These are phyloP conservation scores for Raddia guianensis DNA, from an alignment of 176 grass and related monocot species.

Conservation along the genomic window DNA sequence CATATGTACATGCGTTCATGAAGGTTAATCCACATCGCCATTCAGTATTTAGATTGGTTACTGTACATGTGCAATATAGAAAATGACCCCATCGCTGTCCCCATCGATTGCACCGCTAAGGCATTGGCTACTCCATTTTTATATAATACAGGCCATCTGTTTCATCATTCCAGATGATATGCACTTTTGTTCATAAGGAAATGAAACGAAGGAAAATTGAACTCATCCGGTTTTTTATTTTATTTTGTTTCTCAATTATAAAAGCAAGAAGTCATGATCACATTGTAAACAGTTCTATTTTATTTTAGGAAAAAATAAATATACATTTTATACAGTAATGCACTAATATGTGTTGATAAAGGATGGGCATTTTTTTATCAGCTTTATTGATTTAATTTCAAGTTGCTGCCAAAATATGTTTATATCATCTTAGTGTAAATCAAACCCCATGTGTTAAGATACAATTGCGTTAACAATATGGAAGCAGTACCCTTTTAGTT, in stretches of 20 bases:
- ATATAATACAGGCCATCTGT: background rate
- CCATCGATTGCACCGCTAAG: background rate
- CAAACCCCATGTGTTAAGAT: background rate
- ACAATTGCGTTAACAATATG: background rate
- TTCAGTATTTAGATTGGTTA: background rate
- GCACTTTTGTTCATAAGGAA: background rate
- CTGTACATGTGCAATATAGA: background rate
- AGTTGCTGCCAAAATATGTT: background rate
- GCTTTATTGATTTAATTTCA: background rate
- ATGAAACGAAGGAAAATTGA: background rate
- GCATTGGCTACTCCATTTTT: background rate
- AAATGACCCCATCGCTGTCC: too few species aligned
- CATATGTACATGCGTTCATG: background rate
- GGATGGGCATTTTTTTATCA: background rate
- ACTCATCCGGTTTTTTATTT: background rate
- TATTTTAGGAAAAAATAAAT: background rate
- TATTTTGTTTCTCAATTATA: background rate
- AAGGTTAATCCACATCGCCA: background rate
- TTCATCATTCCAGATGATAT: background rate
- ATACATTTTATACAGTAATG: conserved; percentile 12
- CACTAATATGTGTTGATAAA: background rate
- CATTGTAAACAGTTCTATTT: background rate
- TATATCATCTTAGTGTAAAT: background rate
- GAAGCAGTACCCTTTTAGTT: background rate
- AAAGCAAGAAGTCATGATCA: background rate